Evolutionary conservation across 1,139 yeast species (phyloP).

Genomic region (Suhomyces maxii): DNA sequence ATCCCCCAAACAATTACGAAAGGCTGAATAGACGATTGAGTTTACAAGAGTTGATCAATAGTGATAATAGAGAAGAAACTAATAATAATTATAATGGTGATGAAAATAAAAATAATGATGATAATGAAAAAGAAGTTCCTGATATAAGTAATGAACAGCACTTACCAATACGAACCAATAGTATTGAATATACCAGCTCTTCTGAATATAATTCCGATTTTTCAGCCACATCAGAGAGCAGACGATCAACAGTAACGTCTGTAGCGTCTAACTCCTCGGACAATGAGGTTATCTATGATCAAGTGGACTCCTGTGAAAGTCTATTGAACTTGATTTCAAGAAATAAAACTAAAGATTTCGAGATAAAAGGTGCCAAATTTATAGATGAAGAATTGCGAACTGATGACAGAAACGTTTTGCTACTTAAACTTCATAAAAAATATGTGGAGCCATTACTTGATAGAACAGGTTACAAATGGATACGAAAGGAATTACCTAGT

Average conservation of each 20-base stretch:
- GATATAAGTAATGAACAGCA: neutral
- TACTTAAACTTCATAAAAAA: conserved; percentile 15
- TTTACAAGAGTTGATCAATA: neutral
- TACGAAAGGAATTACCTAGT: conserved; percentile 20
- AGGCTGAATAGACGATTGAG: neutral
- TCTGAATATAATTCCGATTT: conserved; percentile 7
- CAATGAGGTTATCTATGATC: neutral
- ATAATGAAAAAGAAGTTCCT: neutral
- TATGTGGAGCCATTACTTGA: conserved; percentile 20
- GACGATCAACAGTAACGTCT: conserved; percentile 8
- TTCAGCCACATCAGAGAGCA: conserved; percentile 5
- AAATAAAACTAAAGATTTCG: conserved; percentile 1
- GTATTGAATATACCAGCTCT: neutral
- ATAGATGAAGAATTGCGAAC: conserved; percentile 5
- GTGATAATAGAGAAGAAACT: neutral
- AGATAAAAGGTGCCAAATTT: conserved; percentile 4
- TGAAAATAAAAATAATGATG: neutral
- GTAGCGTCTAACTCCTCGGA: conserved; percentile 5
- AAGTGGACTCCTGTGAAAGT: conserved; percentile 1
- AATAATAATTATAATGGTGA: neutral
- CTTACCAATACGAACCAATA: neutral
- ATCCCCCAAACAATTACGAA: neutral
- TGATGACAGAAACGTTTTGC: conserved; percentile 9
- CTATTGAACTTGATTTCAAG: conserved; percentile 2
- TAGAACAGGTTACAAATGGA: conserved; percentile 20